Base-by-base conservation (phyloP, 805 yeast species). In the Yarrowia deformans region DNA sequence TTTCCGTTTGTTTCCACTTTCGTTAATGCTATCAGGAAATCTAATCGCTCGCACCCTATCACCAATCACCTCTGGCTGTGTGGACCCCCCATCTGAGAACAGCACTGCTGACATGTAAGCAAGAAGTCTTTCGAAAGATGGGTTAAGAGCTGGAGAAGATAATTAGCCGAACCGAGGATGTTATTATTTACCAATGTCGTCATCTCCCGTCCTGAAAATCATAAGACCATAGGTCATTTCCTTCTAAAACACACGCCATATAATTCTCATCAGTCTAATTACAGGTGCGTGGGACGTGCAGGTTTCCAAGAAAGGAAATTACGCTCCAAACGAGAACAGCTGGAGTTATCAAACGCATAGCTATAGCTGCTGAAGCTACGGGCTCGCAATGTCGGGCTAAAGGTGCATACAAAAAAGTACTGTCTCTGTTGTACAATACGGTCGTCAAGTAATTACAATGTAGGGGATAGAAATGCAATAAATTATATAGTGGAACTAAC, bases 1-100 rank as follows among this genome's bases (percentile, higher is more conserved):
- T 52, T 52, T 52, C 55, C 56, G 56, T n/a, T 52, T 52, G 40
- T 52, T 49, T 48, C 52, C 42, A 34, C n/a, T 16, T 52, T 18
- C 42, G 56, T n/a, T 35, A 18, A 52, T 52, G 40, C 29, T 18
- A 7, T 18, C 42, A 13, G 9, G 10, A 49, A 49, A 32, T 34
- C 42, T 52, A 52, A 52, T 35, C 42, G 16, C 8, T 9, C 16
- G 10, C 35, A 42, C 46, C 46, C 19, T 42, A 42, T 42, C 19
- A 16, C 45, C 45, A 16, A 16, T 42, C 9, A 7, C 19, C 6
- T 16, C 46, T 14, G 29, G 13, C 48, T 8, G 48, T 18, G 19
- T 45, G 48, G 48, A n/a, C n/a, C n/a, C 48, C 19, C 50, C 48
- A 18, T 43, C 32, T 46, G 50, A 19, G 16, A 14, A 14, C 16